A percentile compares a stretch with the other conserved stretches of the same genome.
Conservation (phyloP, 2,329 filamentous ascomycete species). For the Zasmidium angulare region DNA sequence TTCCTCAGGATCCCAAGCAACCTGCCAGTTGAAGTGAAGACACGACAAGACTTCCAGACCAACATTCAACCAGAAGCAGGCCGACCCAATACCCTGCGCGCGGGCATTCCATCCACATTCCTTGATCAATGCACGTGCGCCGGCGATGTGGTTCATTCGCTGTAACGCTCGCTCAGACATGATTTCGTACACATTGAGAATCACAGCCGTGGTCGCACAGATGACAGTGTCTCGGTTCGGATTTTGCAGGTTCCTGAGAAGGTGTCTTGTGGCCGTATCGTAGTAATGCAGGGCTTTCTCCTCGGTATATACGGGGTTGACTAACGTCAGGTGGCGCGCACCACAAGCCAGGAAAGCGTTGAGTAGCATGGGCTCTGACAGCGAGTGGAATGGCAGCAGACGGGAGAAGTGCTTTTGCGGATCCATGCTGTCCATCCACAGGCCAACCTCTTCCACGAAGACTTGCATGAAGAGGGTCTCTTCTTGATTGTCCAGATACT, state of each 20-base stretch:
- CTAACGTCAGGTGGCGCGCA: slow-evolving; percentile 73
- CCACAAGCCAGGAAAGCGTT: slow-evolving; percentile 89
- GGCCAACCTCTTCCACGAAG: slow-evolving; percentile 83
- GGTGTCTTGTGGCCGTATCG: slow-evolving; percentile 75
- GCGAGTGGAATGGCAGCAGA: slow-evolving; percentile 76
- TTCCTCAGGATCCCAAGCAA: slow-evolving; percentile 84
- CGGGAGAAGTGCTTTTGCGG: slow-evolving; percentile 79
- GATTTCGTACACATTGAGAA: slow-evolving; percentile 88
- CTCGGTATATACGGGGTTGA: slow-evolving; percentile 68
- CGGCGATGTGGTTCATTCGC: slow-evolving; percentile 86
- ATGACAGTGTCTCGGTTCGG: slow-evolving; percentile 80
- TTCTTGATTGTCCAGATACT: slow-evolving; percentile 70
- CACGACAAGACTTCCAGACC: slow-evolving; percentile 88
- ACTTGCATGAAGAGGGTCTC: slow-evolving; percentile 89
- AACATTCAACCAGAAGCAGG: slow-evolving; percentile 93
- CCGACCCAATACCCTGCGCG: slow-evolving; percentile 74
- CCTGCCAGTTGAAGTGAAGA: slow-evolving; percentile 80
- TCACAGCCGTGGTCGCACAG: slow-evolving; percentile 82
- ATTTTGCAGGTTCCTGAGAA: slow-evolving; percentile 76
- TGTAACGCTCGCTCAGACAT: slow-evolving; percentile 80
- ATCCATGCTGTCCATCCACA: slow-evolving; percentile 95
- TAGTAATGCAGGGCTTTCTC: slow-evolving; percentile 82
- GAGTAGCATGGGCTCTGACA: slow-evolving; percentile 82
- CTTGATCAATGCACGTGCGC: slow-evolving; percentile 79
- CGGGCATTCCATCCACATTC: slow-evolving; percentile 86